Evolutionary conservation across 257 asterid genomes (phyloP).

Genomic region (Nicotiana noctiflora): DNA sequence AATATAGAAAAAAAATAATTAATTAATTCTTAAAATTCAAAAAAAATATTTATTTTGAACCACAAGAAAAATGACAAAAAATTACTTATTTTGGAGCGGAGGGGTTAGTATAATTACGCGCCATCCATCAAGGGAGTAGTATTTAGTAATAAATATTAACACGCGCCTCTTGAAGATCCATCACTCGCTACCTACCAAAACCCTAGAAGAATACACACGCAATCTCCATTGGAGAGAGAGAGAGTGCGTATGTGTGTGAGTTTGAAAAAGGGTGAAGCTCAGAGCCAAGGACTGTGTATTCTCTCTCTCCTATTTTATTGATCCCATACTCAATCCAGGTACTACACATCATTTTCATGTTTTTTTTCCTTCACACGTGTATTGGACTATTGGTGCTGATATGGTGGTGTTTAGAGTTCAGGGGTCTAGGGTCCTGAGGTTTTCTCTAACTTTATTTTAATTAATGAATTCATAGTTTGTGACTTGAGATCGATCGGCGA

Average conservation of each 20-base stretch:
- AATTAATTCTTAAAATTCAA: too few relatives aligned
- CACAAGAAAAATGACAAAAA: too few relatives aligned
- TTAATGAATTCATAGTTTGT: slow-evolving; percentile 15
- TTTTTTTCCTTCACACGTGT: neutral
- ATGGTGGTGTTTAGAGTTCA: neutral
- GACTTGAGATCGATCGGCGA: slow-evolving; percentile 23
- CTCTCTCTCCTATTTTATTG: neutral
- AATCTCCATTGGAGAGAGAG: neutral
- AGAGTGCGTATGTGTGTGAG: neutral
- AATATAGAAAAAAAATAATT: too few relatives aligned
- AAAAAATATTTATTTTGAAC: too few relatives aligned
- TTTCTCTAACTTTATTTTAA: slow-evolving; percentile 9
- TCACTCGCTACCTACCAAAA: slow-evolving; percentile 15
- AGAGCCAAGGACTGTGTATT: neutral
- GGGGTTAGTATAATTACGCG: too few relatives aligned
- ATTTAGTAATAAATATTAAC: too few relatives aligned
- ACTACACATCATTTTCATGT: neutral
- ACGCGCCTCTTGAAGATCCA: slow-evolving; percentile 35
- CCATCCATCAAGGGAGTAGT: too few relatives aligned
- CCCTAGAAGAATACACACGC: slow-evolving; percentile 7
- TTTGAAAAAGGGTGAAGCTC: neutral
- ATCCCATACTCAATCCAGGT: neutral
- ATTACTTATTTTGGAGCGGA: too few relatives aligned
- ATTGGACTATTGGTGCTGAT: neutral
- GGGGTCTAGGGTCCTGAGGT: slow-evolving; percentile 8